A percentile compares a stretch with the other conserved stretches of the same genome.
Evolutionary conservation across 1,139 yeast species (phyloP).

Genomic region (Hemisphaericaspora xylanilytica): DNA sequence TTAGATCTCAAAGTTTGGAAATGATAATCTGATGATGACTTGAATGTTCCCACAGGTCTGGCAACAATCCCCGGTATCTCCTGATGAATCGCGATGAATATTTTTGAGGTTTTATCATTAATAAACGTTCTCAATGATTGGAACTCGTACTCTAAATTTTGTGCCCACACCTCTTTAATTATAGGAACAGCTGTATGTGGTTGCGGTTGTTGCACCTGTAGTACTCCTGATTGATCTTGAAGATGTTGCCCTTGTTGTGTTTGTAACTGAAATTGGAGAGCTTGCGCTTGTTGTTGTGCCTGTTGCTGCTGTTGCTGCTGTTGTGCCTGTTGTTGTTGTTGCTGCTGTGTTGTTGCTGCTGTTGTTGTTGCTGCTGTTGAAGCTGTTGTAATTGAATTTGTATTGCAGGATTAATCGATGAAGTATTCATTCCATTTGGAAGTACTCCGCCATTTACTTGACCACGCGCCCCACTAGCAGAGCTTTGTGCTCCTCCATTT

Average conservation of each 20-base stretch:
- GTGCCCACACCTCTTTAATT: conserved; percentile 77
- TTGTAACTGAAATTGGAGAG: conserved; percentile 13
- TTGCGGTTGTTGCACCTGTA: conserved; percentile 17
- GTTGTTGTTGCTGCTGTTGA: conserved; percentile 20
- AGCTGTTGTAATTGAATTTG: conserved; percentile 32
- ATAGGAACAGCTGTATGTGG: conserved; percentile 32
- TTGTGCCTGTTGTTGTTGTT: conserved; percentile 13
- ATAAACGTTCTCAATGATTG: conserved; percentile 67
- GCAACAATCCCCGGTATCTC: conserved; percentile 97
- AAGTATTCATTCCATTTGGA: conserved; percentile 14
- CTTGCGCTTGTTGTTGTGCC: conserved; percentile 13
- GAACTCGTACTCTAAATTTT: conserved; percentile 81
- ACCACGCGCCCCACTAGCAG: conserved; percentile 8
- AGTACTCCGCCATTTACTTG: conserved; percentile 16
- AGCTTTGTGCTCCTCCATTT: conserved; percentile 25
- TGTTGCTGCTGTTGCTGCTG: conserved; percentile 17
- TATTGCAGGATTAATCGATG: conserved; percentile 25
- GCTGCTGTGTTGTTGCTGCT: conserved; percentile 16
- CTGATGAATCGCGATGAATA: conserved; percentile 73
- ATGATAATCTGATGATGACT: conserved; percentile 88
- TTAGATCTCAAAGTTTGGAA: conserved; percentile 92
- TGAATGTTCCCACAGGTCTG: conserved; percentile 93
- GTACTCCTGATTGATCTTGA: conserved; percentile 14
- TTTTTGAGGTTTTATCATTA: conserved; percentile 55
- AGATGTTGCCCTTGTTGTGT: conserved; percentile 14